Percentiles rank a stretch among this genome's conserved stretches.
These are phyloP conservation scores for Xylaria sp. DNA, from an alignment of 2,329 filamentous ascomycete genomes.

Conservation along the genomic window DNA sequence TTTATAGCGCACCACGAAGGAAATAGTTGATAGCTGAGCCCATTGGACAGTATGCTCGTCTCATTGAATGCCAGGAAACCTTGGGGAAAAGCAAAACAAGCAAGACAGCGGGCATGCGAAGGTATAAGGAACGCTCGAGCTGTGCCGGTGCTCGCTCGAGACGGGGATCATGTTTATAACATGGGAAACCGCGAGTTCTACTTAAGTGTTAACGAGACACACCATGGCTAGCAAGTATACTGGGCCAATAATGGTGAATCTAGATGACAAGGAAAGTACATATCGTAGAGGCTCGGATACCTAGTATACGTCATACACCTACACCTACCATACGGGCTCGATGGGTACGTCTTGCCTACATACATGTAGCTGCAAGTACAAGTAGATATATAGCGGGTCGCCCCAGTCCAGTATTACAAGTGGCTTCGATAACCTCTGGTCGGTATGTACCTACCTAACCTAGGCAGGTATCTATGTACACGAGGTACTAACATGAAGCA, in stretches of 20 bases:
- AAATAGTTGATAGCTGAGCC: slow-evolving; percentile 45
- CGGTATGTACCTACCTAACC: background rate
- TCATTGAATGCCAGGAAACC: slow-evolving; percentile 36
- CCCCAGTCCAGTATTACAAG: slow-evolving; percentile 17
- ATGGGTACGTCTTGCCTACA: slow-evolving; percentile 13
- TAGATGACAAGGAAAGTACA: slow-evolving; percentile 14
- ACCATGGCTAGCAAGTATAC: background rate
- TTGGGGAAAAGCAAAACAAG: slow-evolving; percentile 8
- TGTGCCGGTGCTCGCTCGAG: slow-evolving; percentile 6
- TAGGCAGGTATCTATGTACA: background rate
- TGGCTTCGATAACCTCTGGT: background rate
- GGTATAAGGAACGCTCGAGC: slow-evolving; percentile 16
- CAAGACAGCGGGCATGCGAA: slow-evolving; percentile 1
- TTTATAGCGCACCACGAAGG: slow-evolving; percentile 46
- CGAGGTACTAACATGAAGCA: slow-evolving; percentile 2
- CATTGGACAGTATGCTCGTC: slow-evolving; percentile 38
- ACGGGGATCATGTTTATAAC: slow-evolving; percentile 26
- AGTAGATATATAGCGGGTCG: slow-evolving; percentile 26
- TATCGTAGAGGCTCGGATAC: slow-evolving; percentile 1
- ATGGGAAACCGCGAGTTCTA: slow-evolving; percentile 16
- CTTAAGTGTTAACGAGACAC: background rate
- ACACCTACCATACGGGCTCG: slow-evolving; percentile 3
- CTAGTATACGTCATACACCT: slow-evolving; percentile 29
- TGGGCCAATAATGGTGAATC: background rate
- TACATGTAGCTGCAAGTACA: slow-evolving; percentile 13